Evolutionary conservation across 106 monocot genomes (phyloP), one percentile per base, ranked within the genome.

Genomic region (Vanilla planifolia): DNA sequence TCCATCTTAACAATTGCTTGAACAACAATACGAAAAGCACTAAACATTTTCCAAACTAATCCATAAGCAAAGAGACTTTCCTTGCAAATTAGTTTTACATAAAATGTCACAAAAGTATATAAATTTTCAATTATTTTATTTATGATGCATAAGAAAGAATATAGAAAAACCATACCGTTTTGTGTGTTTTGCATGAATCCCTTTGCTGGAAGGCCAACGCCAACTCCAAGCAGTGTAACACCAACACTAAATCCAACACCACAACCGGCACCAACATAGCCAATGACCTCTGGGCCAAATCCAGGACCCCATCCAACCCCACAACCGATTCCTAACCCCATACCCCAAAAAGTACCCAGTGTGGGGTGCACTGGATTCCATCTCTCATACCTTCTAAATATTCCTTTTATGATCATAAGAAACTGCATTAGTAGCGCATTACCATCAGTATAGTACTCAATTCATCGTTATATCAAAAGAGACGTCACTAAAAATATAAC

Each of bases 231-330:
- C 4, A 94, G 28, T 1, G 85, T 94, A 42, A 94, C 23, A 5
- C 93, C 89, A 7, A 94, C 85, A 47, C 78, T 83, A 55, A 94
- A 94, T 33, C 93, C 93, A 7, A 83, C 51, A 25, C 93, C 89
- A 29, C 93, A 94, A 19, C 93, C 93, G 16, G 93, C 89, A 17
- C 93, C 93, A 24, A 94, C 93, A 48, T 85, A 93, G 2, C 93
- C 89, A 29, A 94, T 73, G 27, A 89, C 93, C 62, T 94, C 93
- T 23, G 93, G 93, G 0, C 93, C 93, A 43, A 89, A 94, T 5
- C 93, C 93, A 4, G 93, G 93, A n/a, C 93, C 93, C 93, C 93
- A 93, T 33, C 93, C 93, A 43, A 93, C 82, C 10, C 93, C 93
- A 27, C 93, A 93, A 1, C 93, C 89, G 46, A 93, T 25, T 7